Evolutionary conservation across 257 asterid species (phyloP), one percentile per base, ranked within the genome.

Genomic region (Jacaranda mimosifolia): DNA sequence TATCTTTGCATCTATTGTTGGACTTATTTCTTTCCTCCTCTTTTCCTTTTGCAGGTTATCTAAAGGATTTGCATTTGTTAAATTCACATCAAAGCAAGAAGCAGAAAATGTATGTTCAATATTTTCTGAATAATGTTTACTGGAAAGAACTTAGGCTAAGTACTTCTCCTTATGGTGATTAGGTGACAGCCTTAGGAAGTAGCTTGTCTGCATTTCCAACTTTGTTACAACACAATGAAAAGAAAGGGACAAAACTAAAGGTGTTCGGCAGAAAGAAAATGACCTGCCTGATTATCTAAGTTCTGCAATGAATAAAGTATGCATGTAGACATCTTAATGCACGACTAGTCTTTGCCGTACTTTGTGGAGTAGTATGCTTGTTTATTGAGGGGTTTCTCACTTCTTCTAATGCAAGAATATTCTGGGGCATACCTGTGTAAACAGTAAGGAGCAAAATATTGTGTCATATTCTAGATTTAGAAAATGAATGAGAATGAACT

Each of bases 61-160:
- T 48, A 96, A 87, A 87, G 99, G 99, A 78, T 96, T 91, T 85
- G 98, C 97, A 77, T 96, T 96, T 88, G 91, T 89, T 73, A 96
- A 90, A 84, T 93, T 96, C 84, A 91, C 97, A 63, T 89, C 96
- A 35, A 95, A 89, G 86, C 92, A 86, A 74, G 97, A 91, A 39
- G 97, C 98, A 3, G 98, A 91, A 84, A 90, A 89, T 46, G 99
- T 95, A 88, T 45, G 84, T 59, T 68, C 48, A 13, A 38, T 85
- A 18, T 19, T 73, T 36, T 40, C 69, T 79, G 67, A 66, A 40
- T 48, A 57, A 49, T 63, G 52, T 39, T 57, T 51, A 66, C 74
- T 70, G 46, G 78, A 74, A 74, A 49, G 56, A 79, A 55, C 65
- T 64, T 39, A 36, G 46, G 53, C 51, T 52, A 14, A 39, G n/a